Base-by-base conservation (phyloP, 768 basidiomycete genomes). In the Termitomyces sp. region DNA sequence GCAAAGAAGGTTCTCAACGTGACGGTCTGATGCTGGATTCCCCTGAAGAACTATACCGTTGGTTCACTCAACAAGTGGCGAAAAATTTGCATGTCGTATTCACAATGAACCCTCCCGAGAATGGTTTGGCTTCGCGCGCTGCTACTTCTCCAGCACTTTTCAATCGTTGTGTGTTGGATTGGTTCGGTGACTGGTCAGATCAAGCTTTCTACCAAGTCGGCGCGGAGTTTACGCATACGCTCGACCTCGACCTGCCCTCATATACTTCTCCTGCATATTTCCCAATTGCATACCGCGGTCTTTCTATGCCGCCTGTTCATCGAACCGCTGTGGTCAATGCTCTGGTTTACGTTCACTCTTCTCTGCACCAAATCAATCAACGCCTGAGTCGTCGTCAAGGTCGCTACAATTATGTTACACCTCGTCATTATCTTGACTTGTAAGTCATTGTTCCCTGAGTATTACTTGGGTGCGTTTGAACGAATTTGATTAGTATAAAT, bases 141-240 rank as follows among this genome's bases (percentile, higher is more conserved):
- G 97, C 96, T 2, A 98, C 97, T 0, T 99, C 97, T 1, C 97
- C 97, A 8, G 97, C 97, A 18, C 77, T 98, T 65, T 96, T 96
- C 86, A 99, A 99, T 76, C 89, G 97, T 76, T 99, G 97, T 70
- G 97, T 99, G 8, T 79, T 99, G 57, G 96, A 99, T 72, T 99
- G 97, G 97, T 98, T 98, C 65, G 97, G 97, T 28, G 95, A 98
- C 69, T 99, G 97, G 97, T 94, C 95, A 16, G 94, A 97, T 65
- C 95, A 98, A 69, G 95, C 97, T 0, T 91, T 98, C 73, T 98
- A 90, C 69, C 97, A 98, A 77, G 97, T 99, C 59, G 97, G 92
- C 44, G 85, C 90, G 80, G 97, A 98, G 72, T 96, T 99, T 72
- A 98, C 96, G 2, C 84, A 91, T 53, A 88, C 90, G 0, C 81